phyloP scores from a whole-genome alignment of 1,284 basidiomycete species.

The Stygiomarasmius scandens region DNA sequence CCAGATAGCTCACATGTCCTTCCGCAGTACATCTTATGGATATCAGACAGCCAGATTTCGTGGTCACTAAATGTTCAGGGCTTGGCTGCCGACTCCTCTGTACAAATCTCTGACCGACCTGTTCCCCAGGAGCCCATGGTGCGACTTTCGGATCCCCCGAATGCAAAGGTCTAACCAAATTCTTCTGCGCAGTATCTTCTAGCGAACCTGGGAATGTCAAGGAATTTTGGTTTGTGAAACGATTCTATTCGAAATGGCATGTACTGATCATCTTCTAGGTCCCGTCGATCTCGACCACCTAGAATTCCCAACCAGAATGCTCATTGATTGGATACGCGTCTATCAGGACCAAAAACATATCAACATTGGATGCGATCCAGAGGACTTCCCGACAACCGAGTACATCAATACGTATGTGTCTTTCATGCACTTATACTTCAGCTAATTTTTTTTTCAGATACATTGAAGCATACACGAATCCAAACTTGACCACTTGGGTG shows the following conservation, averaged over 20 bases:
- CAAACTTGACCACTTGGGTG: slow-evolving; percentile 21
- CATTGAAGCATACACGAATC: slow-evolving; percentile 19
- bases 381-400: slow-evolving; percentile 17
- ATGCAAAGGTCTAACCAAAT: too few relatives aligned
- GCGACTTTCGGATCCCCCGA: too few relatives aligned
- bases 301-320: slow-evolving; percentile 15
- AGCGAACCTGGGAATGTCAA: slow-evolving; percentile 37
- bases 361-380: slow-evolving; percentile 20
- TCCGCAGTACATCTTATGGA: slow-evolving; percentile 60
- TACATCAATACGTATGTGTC: slow-evolving; percentile 18
- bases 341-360: slow-evolving; percentile 21
- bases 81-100: slow-evolving; percentile 52
- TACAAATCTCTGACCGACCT: slow-evolving; percentile 58
- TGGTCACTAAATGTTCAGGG: slow-evolving; percentile 64
- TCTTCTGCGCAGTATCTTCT: slow-evolving; percentile 38
- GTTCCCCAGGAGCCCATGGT: slow-evolving; percentile 70
- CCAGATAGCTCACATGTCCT: neutral
- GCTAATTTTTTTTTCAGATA: slow-evolving; percentile 1
- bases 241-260: too few relatives aligned
- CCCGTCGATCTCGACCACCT: slow-evolving; percentile 18
- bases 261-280: too few relatives aligned
- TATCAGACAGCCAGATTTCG: slow-evolving; percentile 48
- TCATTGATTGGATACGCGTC: slow-evolving; percentile 21
- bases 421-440: neutral
- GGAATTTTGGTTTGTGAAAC: too few relatives aligned